Evolutionary conservation across 2,329 filamentous ascomycete species (phyloP), one percentile per base, ranked within the genome.

Genomic region (Bipolaris bicolor): DNA sequence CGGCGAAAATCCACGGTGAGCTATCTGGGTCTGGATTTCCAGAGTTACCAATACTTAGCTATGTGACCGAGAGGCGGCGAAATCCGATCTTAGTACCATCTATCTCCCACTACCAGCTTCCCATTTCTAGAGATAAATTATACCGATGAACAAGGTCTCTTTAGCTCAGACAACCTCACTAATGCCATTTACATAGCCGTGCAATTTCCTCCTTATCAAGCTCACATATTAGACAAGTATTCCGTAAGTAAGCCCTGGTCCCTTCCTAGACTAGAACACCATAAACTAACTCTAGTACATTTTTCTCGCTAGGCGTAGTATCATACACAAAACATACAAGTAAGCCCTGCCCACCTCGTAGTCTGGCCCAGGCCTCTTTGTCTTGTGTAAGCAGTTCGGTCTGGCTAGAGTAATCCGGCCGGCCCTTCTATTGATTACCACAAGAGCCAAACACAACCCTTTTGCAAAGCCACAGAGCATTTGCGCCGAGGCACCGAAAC

Each of bases 401-500:
- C 24, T 29, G n/a, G 22, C 24, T 31, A 39, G 33, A 37, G 33
- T 24, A 24, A 51, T 31, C 15, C 33, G 20, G 26, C 29, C 44
- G 41, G 51, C 20, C 51, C 51, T 41, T 47, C n/a, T 48, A 6
- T 22, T 41, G n/a, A 15, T 20, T 13, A 22, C 41, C 39, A 5
- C 31, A 48, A 29, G 26, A 26, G n/a, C 26, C 44, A 48, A 29
- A 53, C 39, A 48, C 40, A 39, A 36, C 10, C 26, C 33, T 45
- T 33, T 9, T 9, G 5, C 51, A 53, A 53, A 39, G 34, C 15
- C 36, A 26, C 18, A 34, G 26, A 26, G 18, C n/a, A 10, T 47
- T 47, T 22, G 43, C 26, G 51, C 44, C 36, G 29, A 53, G 41
- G 33, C 33, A 52, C 50, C 41, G 33, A 36, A 18, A 44, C 26